Evolutionary conservation across 495 filamentous ascomycete genomes (phyloP).

Genomic region (Penicillium canescens): DNA sequence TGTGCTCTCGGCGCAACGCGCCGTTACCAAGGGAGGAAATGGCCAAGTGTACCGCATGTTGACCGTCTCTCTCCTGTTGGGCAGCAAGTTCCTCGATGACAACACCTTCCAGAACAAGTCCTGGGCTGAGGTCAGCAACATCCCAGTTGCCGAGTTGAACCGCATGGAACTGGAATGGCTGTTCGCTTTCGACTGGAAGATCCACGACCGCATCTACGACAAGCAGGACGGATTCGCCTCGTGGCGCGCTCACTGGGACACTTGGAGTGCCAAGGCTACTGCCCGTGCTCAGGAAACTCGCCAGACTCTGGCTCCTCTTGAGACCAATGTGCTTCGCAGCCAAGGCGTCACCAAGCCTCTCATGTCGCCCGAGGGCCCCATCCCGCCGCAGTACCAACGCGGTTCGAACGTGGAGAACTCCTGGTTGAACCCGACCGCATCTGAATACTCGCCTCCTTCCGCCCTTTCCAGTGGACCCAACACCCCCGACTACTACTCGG

Average conservation of each 20-base stretch:
- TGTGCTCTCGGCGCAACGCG: conserved; percentile 60
- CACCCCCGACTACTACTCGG: conserved; percentile 59
- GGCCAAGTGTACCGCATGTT: conserved; percentile 88
- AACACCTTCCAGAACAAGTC: conserved; percentile 99
- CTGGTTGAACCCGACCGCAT: conserved; percentile 50
- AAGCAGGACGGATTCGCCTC: conserved; percentile 75
- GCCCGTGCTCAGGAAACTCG: conserved; percentile 53
- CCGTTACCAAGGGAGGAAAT: conserved; percentile 55
- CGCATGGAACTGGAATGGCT: conserved; percentile 92
- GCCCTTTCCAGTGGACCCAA: conserved; percentile 67
- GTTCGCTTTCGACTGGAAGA: conserved; percentile 75
- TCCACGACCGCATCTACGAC: conserved; percentile 84
- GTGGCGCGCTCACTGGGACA: conserved; percentile 84
- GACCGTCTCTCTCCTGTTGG: conserved; percentile 82
- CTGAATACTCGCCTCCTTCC: conserved; percentile 67
- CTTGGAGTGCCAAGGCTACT: conserved; percentile 66
- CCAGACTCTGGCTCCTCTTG: conserved; percentile 66
- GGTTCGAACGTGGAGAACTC: conserved; percentile 52
- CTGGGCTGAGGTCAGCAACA: conserved; percentile 97
- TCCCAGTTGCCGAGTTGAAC: conserved; percentile 85
- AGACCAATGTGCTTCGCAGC: conserved; percentile 60
- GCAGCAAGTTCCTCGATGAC: conserved; percentile 98
- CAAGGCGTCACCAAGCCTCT: conserved; percentile 45
- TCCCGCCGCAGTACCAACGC: conserved; percentile 54
- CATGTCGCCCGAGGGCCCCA: conserved; percentile 50